Evolutionary conservation across 1,139 yeast species (phyloP), one percentile per base, ranked within the genome.

Genomic region (Starmera stellimalicola): DNA sequence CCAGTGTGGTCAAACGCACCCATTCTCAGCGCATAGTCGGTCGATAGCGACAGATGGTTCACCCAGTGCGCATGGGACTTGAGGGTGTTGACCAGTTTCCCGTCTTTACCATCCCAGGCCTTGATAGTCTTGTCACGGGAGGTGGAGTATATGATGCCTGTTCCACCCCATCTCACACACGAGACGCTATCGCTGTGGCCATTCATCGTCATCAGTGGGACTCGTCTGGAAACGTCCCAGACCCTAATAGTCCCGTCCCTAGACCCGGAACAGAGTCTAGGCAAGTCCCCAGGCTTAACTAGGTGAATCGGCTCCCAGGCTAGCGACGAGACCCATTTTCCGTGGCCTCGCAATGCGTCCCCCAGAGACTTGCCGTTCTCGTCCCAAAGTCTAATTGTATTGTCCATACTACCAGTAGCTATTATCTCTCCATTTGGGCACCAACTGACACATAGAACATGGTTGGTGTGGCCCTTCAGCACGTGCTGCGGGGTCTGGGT

Each of bases 41-140:
- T 88, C 2, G 95, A 83, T 31, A 91, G 63, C 0, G 96, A 82
- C 42, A 91, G 66, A 58, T 91, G 97, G 55, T 91, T 91, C 33
- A 91, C 94, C 97, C 99, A 91, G 58, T 93, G 98, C 3, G 94
- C 97, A 55, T 91, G 99, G 31, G 93, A 73, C 54, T 77, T 78
- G 43, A 91, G 63, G 1, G 84, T 77, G 51, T 82, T 87, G 29
- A 84, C 68, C 47, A 94, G 74, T 47, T 74, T 76, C 16, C 96
- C 96, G 29, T 70, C 70, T 16, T 80, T 79, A 34, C 78, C 66
- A 51, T 84, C 93, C 99, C 99, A 91, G 2, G 84, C 84, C 55
- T 80, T 80, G 44, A 91, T 81, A 3, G 96, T 83, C 55, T 87
- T 91, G 57, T 91, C 99, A 52, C 91, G 98, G 7, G 97, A 87